phyloP scores from a whole-genome alignment of 352 stramenopile genomes.

The Phytophthora melonis region DNA sequence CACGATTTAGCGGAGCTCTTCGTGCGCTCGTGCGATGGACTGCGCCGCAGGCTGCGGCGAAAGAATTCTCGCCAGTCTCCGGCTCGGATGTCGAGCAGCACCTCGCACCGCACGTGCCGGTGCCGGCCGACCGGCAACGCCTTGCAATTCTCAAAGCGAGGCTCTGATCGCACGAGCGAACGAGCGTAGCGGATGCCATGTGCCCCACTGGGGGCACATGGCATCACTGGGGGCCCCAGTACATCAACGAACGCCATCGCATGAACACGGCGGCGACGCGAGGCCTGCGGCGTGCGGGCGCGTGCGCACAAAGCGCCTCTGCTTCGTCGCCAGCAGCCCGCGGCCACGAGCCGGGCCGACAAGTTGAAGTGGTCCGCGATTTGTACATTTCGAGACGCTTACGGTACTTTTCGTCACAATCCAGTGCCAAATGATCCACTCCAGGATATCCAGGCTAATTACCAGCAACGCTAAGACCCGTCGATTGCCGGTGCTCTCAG shows the following conservation, averaged over 20 bases:
- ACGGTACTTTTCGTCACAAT: neutral
- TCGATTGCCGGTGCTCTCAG: neutral
- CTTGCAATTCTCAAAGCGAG: constrained; percentile 1
- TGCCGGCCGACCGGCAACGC: constrained; percentile 1
- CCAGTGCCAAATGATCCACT: neutral
- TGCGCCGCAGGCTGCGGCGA: constrained; percentile 10
- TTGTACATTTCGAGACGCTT: constrained; percentile 21
- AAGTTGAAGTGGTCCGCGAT: constrained; percentile 29
- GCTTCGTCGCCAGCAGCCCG: constrained; percentile 25
- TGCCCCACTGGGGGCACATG: no score
- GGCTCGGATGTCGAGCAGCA: neutral
- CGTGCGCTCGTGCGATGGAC: constrained; percentile 3
- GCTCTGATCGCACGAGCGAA: constrained; percentile 6
- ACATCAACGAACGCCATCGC: constrained; percentile 16
- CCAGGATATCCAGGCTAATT: neutral
- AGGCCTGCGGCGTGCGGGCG: no score
- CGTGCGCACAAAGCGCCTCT: constrained; percentile 1
- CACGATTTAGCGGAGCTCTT: constrained; percentile 12
- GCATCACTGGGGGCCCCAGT: no score
- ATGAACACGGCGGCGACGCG: constrained; percentile 2
- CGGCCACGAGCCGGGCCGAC: constrained; percentile 3
- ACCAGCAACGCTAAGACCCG: constrained; percentile 12
- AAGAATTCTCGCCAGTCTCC: constrained; percentile 31
- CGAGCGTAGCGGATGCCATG: constrained; percentile 17
- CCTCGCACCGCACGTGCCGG: constrained; percentile 1